A percentile compares a stretch with the other conserved stretches of the same genome.
Conservation (phyloP, 2,329 filamentous ascomycete species). For the Fusarium albosuccineum region DNA sequence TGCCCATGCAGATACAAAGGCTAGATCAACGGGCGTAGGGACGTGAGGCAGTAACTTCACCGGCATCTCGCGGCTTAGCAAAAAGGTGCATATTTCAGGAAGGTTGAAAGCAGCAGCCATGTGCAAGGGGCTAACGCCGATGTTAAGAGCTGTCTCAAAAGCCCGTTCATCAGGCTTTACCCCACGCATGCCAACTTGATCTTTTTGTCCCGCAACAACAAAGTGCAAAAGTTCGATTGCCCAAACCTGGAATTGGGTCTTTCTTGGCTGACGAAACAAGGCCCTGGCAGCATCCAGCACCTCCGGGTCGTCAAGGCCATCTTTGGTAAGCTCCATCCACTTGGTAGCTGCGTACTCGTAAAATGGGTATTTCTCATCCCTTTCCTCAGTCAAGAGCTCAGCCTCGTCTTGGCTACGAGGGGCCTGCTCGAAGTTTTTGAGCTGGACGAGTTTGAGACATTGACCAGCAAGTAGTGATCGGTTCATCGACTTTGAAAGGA, state of each 20-base stretch:
- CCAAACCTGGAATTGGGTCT: conserved; percentile 7
- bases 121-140: conserved; percentile 4
- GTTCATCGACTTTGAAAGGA: fast-evolving
- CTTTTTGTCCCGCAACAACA: too few relatives aligned
- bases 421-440: conserved; percentile 4
- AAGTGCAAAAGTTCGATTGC: neutral
- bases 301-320: fast-evolving
- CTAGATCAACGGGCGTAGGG: neutral
- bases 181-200: too few relatives aligned
- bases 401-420: neutral
- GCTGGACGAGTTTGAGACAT: conserved; percentile 16
- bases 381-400: neutral
- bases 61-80: neutral
- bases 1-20: neutral
- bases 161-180: neutral
- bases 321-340: neutral
- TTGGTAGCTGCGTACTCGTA: conserved; percentile 4
- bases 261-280: conserved; percentile 4
- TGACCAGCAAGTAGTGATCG: neutral
- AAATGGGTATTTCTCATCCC: neutral
- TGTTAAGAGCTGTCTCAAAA: fast-evolving
- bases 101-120: conserved; percentile 24
- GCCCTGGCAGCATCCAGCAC: neutral
- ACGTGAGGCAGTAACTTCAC: fast-evolving
- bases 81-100: conserved; percentile 6